Percentiles rank a stretch among this genome's conserved stretches.
These are phyloP conservation scores for Rhodotorula mucilaginosa DNA, from an alignment of 1,284 basidiomycete genomes.

Conservation along the genomic window DNA sequence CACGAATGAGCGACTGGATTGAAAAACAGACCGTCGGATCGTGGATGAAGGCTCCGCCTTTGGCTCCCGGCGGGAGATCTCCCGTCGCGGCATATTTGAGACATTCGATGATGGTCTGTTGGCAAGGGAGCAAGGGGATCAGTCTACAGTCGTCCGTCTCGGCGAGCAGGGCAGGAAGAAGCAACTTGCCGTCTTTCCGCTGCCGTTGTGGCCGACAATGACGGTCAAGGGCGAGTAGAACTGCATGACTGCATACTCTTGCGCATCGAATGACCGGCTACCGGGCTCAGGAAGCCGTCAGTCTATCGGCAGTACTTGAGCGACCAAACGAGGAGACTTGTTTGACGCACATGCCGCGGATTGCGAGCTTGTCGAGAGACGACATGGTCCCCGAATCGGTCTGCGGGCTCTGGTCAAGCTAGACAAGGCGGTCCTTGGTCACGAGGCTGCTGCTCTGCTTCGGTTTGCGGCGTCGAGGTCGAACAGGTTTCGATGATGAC, in stretches of 20 bases:
- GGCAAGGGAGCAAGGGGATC: not conserved
- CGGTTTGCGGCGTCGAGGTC: no score
- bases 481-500: no score
- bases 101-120: conserved; percentile 91
- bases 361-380: conserved; percentile 41
- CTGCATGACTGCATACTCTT: conserved; percentile 88
- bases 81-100: conserved; percentile 98
- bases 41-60: conserved; percentile 95
- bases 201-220: conserved; percentile 97
- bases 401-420: no score
- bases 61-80: conserved; percentile 94
- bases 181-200: conserved; percentile 77
- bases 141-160: not conserved
- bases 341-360: conserved; percentile 38
- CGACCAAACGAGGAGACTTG: no score
- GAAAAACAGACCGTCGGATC: conserved; percentile 69
- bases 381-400: conserved; percentile 19
- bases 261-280: conserved; percentile 62
- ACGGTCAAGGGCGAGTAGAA: conserved; percentile 98
- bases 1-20: no score
- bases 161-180: not conserved
- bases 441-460: no score
- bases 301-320: not conserved
- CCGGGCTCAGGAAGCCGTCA: no score
- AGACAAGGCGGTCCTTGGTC: no score